Conservation (phyloP, 2,329 filamentous ascomycete genomes). For the Aureobasidium mangrovei region DNA sequence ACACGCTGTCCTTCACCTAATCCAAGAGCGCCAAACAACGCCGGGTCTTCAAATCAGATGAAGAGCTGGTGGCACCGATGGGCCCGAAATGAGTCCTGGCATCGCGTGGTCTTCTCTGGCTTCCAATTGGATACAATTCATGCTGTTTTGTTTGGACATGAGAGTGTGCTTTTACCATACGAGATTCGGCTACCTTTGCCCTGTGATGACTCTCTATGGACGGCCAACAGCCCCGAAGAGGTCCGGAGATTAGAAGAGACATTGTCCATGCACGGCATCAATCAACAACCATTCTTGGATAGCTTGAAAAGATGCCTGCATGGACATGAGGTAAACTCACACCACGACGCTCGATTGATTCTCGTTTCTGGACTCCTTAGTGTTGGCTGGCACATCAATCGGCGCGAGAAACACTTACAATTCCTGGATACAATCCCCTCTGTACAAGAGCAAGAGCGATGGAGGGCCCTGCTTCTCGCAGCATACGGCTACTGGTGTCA, state of each 20-base stretch:
- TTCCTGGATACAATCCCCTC: constrained; percentile 72
- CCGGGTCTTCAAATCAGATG: background rate
- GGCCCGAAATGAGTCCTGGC: constrained; percentile 83
- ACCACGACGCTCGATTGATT: constrained; percentile 80
- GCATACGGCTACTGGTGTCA: constrained; percentile 89
- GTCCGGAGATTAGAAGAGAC: constrained; percentile 74
- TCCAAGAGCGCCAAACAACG: background rate
- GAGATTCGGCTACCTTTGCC: constrained; percentile 85
- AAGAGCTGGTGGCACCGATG: constrained; percentile 82
- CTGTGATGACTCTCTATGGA: constrained; percentile 86
- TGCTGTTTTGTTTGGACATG: constrained; percentile 93
- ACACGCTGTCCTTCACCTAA: constrained; percentile 3
- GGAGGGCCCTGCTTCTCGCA: constrained; percentile 71
- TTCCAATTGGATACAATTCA: constrained; percentile 92
- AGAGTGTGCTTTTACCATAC: constrained; percentile 88
- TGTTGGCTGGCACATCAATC: constrained; percentile 94
- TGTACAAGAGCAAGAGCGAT: constrained; percentile 78
- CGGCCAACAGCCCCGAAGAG: constrained; percentile 73
- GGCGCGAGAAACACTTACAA: constrained; percentile 82
- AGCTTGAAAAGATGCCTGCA: constrained; percentile 81
- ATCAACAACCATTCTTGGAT: constrained; percentile 78
- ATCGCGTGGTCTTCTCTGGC: constrained; percentile 79
- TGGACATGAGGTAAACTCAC: constrained; percentile 72
- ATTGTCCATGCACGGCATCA: constrained; percentile 68
- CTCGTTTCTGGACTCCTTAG: constrained; percentile 86